Conservation (phyloP, 441 rosid species). For the Mallotus repandus region DNA sequence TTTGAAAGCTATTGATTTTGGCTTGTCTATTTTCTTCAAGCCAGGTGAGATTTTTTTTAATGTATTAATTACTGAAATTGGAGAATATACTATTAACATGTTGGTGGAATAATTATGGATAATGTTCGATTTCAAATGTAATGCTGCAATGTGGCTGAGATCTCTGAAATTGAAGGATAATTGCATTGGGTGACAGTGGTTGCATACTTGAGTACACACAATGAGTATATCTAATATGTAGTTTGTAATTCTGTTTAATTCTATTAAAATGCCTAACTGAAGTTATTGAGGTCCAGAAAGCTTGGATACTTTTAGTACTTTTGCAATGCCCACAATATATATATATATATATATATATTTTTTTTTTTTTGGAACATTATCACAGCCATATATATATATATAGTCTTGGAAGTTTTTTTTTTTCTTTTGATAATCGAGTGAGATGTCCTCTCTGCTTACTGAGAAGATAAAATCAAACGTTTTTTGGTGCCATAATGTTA, state of each 20-base stretch:
- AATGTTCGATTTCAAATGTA: not conserved
- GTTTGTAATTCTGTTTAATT: not conserved
- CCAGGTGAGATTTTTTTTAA: constrained; percentile 52
- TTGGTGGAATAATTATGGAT: not conserved
- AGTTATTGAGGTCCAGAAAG: no score
- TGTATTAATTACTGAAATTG: no score
- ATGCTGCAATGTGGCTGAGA: not conserved
- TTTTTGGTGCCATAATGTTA: no score
- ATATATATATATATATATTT: not conserved
- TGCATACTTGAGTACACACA: not conserved
- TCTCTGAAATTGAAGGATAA: not conserved
- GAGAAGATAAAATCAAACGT: no score
- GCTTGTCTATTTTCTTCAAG: constrained; percentile 96
- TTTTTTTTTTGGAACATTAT: not conserved
- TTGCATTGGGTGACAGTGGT: not conserved
- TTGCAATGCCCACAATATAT: constrained; percentile 2
- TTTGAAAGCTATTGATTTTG: constrained; percentile 95
- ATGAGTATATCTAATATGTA: not conserved
- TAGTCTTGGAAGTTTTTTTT: not conserved
- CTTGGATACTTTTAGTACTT: no score
- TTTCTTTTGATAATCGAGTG: no score
- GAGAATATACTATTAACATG: not conserved
- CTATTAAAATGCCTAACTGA: no score
- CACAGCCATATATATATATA: no score
- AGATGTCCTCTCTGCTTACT: no score